Evolutionary conservation across 768 basidiomycete genomes (phyloP), one percentile per base, ranked within the genome.

Genomic region (Tylopilus vinaceipallidus): DNA sequence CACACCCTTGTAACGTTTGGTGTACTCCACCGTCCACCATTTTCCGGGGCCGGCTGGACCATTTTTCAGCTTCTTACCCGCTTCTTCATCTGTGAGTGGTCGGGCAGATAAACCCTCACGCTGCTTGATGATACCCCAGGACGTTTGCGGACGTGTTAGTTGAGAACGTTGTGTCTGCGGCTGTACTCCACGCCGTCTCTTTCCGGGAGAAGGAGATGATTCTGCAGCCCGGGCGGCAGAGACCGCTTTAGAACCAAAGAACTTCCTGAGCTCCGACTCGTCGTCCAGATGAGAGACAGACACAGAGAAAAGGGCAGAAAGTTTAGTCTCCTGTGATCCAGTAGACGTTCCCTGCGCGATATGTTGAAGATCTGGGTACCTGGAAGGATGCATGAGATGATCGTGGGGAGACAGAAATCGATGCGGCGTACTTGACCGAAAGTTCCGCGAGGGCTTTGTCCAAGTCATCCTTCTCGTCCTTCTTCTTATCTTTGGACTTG

Each of bases 241-340:
- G 9, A 98, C 80, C 49, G 97, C 94, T 60, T 86, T 89, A 17
- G 90, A 80, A 2, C 95, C 95, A 63, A 99, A 99, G 76, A 98
- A 95, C 55, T 84, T 86, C 47, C 88, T 84, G 70, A 98, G 80
- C 64, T 99, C 97, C 0, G 87, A 86, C 51, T 95, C 93, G 11
- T 84, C 76, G 54, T 98, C 93, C 14, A 99, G 81, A 58, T 91
- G 78, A 34, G 85, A 73, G 1, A 86, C 74, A 1, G 90, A 91
- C n/a, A 95, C 84, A 0, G 88, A 73, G 17, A 95, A 75, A 1
- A 97, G 79, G 40, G 78, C 66, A 11, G 78, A 66, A 45, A 82
- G 62, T 19, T 72, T 66, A 30, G 69, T 66, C 34, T 62, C 53
- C 55, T 50, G 55, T 61, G 41, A 33, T 59, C 68, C 64, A 8